These are phyloP conservation scores for Triticum timopheevii DNA, from an alignment of 176 grass and related monocot species.

Conservation along the genomic window DNA sequence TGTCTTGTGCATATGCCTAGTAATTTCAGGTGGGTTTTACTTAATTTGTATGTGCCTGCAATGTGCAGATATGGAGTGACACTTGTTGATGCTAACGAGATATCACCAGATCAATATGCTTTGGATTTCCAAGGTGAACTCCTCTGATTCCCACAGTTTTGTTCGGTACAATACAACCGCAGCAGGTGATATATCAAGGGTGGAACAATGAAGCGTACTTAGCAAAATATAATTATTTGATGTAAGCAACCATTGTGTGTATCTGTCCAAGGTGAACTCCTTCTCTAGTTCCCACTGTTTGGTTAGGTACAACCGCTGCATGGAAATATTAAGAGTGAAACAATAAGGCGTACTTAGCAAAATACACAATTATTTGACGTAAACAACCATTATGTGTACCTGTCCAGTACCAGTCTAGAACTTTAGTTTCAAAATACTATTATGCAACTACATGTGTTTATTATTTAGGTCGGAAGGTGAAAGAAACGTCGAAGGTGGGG, in stretches of 20 bases:
- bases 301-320: background rate
- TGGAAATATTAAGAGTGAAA: background rate
- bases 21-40: background rate
- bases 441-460: background rate
- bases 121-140: constrained; percentile 66
- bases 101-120: constrained; percentile 68
- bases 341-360: background rate
- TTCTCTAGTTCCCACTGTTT: background rate
- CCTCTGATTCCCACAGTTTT: background rate
- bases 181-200: background rate
- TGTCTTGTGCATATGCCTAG: background rate
- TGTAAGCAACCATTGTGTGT: background rate
- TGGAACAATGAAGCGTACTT: background rate
- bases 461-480: constrained; percentile 67
- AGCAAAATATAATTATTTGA: background rate
- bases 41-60: background rate
- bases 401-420: background rate
- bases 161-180: background rate
- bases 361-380: background rate
- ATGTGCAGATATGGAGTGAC: constrained; percentile 66
- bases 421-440: background rate
- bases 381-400: background rate
- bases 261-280: background rate
- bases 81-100: constrained; percentile 56
- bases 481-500: constrained; percentile 75